phyloP scores from a whole-genome alignment of 1,284 basidiomycete genomes.

The Vanrija sp. region DNA sequence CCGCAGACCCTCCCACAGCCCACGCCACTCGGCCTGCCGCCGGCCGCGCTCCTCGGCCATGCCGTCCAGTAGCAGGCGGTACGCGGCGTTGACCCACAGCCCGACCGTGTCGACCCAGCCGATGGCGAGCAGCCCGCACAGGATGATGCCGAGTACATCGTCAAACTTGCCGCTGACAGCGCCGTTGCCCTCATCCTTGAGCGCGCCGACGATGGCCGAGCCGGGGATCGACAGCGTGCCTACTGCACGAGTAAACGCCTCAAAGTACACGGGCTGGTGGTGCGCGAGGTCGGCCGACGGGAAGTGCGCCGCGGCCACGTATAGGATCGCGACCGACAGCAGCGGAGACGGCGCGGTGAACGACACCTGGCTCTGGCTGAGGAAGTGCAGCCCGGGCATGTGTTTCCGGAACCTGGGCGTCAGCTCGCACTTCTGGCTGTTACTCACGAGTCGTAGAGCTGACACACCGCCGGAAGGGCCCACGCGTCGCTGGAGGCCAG shows the following conservation, averaged over 20 bases:
- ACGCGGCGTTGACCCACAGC: conserved; percentile 22
- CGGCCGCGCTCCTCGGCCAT: conserved; percentile 17
- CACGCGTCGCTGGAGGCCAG: conserved; percentile 12
- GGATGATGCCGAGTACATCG: conserved; percentile 21
- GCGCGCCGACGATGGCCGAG: conserved; percentile 5
- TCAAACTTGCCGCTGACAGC: conserved; percentile 17
- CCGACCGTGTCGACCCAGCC: conserved; percentile 24
- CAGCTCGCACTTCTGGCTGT: background rate
- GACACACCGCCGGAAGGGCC: conserved; percentile 1
- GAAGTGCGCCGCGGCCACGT: conserved; percentile 18
- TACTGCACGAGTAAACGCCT: conserved; percentile 15
- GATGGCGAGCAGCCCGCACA: conserved; percentile 18
- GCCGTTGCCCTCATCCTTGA: background rate
- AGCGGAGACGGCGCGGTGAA: conserved; percentile 19
- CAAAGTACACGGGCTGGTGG: conserved; percentile 17
- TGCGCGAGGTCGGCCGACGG: conserved; percentile 14
- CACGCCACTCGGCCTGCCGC: conserved; percentile 16
- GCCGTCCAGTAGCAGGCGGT: conserved; percentile 20
- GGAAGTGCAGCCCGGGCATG: conserved; percentile 24
- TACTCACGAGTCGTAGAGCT: conserved; percentile 18
- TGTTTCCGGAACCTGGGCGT: conserved; percentile 19
- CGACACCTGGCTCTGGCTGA: conserved; percentile 19
- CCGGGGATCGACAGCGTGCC: conserved; percentile 16
- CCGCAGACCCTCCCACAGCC: conserved; percentile 22
- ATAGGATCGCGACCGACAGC: conserved; percentile 20